phyloP scores from a whole-genome alignment of 371 early-diverging fungal genomes.

The Rhizomucor miehei region DNA sequence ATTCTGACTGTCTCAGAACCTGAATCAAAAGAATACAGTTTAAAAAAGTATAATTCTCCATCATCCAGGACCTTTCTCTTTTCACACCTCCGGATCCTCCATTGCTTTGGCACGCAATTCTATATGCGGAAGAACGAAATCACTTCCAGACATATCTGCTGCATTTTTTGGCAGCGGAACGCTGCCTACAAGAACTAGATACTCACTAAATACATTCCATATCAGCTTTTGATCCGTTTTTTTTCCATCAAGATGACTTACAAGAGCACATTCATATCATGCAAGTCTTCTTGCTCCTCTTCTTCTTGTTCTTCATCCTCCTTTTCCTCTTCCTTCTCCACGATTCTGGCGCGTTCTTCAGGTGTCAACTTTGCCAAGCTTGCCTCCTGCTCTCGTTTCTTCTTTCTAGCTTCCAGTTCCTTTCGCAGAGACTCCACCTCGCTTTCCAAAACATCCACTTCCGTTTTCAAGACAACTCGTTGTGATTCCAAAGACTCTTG shows the following conservation, averaged over 20 bases:
- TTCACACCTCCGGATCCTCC: conserved; percentile 14
- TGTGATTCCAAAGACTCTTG: conserved; percentile 18
- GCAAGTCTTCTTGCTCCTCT: background rate
- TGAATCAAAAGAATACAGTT: background rate
- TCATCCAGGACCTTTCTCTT: too few species aligned
- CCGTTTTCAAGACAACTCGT: background rate
- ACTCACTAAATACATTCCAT: conserved; percentile 19
- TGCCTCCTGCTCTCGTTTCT: conserved; percentile 21
- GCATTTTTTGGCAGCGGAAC: conserved; percentile 18
- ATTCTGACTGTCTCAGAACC: conserved; percentile 22
- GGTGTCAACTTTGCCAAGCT: conserved; percentile 32
- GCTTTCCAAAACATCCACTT: conserved; percentile 16
- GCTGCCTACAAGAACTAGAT: conserved; percentile 25
- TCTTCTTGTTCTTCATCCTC: background rate
- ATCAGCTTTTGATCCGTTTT: background rate
- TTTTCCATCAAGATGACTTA: conserved; percentile 2
- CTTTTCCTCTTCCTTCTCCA: conserved; percentile 7
- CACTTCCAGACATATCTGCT: conserved; percentile 21
- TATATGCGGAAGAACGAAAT: conserved; percentile 21
- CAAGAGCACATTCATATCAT: conserved; percentile 16
- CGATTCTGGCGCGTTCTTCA: conserved; percentile 28
- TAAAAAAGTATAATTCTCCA: background rate
- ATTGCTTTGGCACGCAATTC: conserved; percentile 25
- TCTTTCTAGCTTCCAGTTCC: conserved; percentile 12
- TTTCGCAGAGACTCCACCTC: conserved; percentile 14